These are phyloP conservation scores for Cordyceps cicadae DNA, from an alignment of 2,329 filamentous ascomycete species.

Conservation along the genomic window DNA sequence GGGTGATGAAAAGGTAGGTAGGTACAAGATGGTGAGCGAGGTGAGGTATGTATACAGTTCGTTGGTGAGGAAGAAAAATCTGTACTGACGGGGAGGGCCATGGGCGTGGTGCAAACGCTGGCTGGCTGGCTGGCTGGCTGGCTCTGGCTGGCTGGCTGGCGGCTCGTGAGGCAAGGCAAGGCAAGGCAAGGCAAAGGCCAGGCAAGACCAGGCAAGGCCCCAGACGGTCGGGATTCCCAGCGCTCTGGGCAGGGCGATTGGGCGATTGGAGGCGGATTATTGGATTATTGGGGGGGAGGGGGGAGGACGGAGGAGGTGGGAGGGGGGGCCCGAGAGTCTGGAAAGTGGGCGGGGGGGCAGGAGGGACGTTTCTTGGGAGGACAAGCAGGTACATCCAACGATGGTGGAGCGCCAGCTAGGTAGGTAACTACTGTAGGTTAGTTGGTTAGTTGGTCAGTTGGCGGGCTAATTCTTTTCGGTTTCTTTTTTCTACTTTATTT, in stretches of 20 bases:
- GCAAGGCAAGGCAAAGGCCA: background rate
- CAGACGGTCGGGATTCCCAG: conserved; percentile 8
- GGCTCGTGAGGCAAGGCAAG: background rate
- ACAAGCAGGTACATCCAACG: background rate
- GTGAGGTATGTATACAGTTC: background rate
- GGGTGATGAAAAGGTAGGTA: no score
- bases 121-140: background rate
- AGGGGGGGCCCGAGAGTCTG: conserved; percentile 12
- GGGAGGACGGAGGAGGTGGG: background rate
- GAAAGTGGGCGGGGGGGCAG: conserved; percentile 5
- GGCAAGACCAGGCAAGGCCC: background rate
- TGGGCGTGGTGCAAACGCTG: background rate
- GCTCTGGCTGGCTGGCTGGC: background rate
- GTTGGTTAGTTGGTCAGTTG: no score
- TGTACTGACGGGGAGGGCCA: background rate
- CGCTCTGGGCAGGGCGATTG: conserved; percentile 3
- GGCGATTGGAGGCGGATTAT: conserved; percentile 1
- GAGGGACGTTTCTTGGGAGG: background rate
- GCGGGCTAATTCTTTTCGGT: background rate
- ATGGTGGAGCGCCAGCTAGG: no score
- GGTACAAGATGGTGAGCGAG: background rate
- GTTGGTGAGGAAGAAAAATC: background rate
- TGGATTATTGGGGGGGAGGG: background rate
- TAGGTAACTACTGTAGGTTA: no score
- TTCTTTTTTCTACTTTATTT: background rate